Evolutionary conservation across 2,329 filamentous ascomycete species (phyloP), one percentile per base, ranked within the genome.

Genomic region (Aspergillus eucalypticola): DNA sequence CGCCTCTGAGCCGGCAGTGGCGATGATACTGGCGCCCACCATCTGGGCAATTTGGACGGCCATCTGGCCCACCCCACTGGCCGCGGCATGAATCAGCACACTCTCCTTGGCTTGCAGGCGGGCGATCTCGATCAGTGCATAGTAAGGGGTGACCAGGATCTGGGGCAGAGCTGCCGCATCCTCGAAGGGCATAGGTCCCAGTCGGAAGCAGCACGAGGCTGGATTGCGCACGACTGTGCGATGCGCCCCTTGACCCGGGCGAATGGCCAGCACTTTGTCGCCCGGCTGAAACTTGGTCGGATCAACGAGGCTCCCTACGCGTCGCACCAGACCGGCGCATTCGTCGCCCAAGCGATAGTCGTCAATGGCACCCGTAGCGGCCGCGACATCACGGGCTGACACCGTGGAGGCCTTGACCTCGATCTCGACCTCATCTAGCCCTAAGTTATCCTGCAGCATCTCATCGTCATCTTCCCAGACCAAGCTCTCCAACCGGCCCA

Each of bases 21-120:
- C 41, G 6, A 44, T 21, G 19, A 44, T 10, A 44, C 10, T 21
- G 50, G 58, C 58, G 10, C 58, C 58, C 4, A 52, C 32, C 11
- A 29, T 35, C 27, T 60, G 52, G 2, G 53, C 52, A 38, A 56
- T 35, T 8, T 56, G 53, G 32, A 56, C 23, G 13, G 53, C 53
- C 35, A 56, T 51, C 17, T 60, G 58, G 5, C 58, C 58, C 17
- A 53, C 35, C 8, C 53, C 58, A 10, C 52, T 48, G 25, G 48
- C 44, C 2, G 52, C 53, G 1, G 52, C 44, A 23, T 56, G 58
- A 11, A 60, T 56, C 5, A 60, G 53, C 19, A 56, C 44, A 5
- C 38, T 53, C 17, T 58, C 56, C 7, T 49, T 49, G 7, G 56
- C 48, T 17, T 53, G 56, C 3, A 58, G 39, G 21, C 39, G 56